Percentiles rank a stretch among this genome's conserved stretches.
phyloP scores from a whole-genome alignment of 2,329 filamentous ascomycete species.

The Microascus cirrosus region DNA sequence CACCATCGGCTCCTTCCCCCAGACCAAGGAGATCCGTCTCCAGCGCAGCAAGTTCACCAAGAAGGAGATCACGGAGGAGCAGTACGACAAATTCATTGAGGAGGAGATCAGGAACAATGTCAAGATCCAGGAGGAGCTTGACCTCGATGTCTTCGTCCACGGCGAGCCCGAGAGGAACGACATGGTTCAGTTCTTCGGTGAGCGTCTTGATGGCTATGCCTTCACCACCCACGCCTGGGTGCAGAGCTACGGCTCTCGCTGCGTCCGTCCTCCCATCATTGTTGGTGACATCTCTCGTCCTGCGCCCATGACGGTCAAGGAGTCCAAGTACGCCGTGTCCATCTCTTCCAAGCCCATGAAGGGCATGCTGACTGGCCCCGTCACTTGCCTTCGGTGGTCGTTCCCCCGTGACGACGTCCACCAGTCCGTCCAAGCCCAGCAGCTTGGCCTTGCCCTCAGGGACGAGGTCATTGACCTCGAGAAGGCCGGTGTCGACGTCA shows the following conservation, averaged over 20 bases:
- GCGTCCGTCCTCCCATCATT: slow-evolving; percentile 95
- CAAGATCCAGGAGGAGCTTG: slow-evolving; percentile 96
- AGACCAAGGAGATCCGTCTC: slow-evolving; percentile 97
- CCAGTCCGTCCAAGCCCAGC: slow-evolving; percentile 97
- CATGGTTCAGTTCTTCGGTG: slow-evolving; percentile 99
- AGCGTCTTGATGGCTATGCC: slow-evolving; percentile 90
- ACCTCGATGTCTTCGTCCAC: slow-evolving; percentile 93
- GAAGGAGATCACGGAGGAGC: slow-evolving; percentile 79
- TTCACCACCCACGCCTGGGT: slow-evolving; percentile 99
- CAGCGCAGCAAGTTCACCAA: slow-evolving; percentile 98
- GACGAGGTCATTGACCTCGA: slow-evolving; percentile 98
- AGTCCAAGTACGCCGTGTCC: slow-evolving; percentile 96
- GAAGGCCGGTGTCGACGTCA: slow-evolving; percentile 91
- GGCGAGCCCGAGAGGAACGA: slow-evolving; percentile 99
- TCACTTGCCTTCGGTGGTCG: slow-evolving; percentile 98
- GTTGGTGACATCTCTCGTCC: slow-evolving; percentile 98
- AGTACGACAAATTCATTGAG: slow-evolving; percentile 99
- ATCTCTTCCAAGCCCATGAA: slow-evolving; percentile 99
- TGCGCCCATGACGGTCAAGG: slow-evolving; percentile 98
- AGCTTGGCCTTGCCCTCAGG: slow-evolving; percentile 94
- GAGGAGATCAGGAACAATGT: slow-evolving; percentile 94
- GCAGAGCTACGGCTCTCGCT: slow-evolving; percentile 95
- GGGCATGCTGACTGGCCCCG: slow-evolving; percentile 98
- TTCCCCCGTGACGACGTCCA: slow-evolving; percentile 99
- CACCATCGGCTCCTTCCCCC: slow-evolving; percentile 98